Conservation (phyloP, 2,329 filamentous ascomycete species). For the Phyllosticta citriasiana region DNA sequence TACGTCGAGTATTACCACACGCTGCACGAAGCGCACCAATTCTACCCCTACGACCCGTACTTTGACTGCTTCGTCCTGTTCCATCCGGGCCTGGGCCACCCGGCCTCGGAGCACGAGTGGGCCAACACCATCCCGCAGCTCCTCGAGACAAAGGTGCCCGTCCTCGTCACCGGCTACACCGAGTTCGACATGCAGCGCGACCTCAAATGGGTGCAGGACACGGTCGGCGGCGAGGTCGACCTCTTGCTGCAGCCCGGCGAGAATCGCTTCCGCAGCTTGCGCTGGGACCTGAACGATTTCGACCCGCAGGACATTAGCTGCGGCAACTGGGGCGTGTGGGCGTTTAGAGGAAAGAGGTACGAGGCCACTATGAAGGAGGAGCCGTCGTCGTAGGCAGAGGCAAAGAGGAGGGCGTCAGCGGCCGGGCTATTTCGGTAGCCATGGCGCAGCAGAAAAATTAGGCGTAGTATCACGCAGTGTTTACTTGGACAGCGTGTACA, state of each 20-base stretch:
- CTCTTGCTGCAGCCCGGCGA: conserved; percentile 84
- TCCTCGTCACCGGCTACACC: conserved; percentile 92
- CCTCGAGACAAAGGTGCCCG: conserved; percentile 88
- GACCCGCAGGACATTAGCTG: conserved; percentile 91
- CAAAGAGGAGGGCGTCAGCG: not conserved
- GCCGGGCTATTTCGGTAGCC: not conserved
- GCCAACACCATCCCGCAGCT: conserved; percentile 78
- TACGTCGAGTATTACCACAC: conserved; percentile 98
- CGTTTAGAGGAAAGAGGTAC: conserved; percentile 94
- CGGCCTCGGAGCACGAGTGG: conserved; percentile 90
- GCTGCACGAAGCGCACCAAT: conserved; percentile 80
- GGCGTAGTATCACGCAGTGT: not conserved
- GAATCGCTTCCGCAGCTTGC: conserved; percentile 83
- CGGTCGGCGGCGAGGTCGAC: conserved; percentile 83
- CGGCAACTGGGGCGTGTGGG: conserved; percentile 96
- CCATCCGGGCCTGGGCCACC: conserved; percentile 92
- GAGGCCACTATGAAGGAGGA: conserved; percentile 51
- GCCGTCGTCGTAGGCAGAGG: not conserved
- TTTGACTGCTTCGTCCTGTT: conserved; percentile 97
- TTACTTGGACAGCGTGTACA: not conserved
- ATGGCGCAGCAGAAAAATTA: not conserved
- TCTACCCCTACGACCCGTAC: conserved; percentile 93
- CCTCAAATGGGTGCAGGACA: conserved; percentile 78
- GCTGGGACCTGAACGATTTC: conserved; percentile 94
- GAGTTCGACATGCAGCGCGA: conserved; percentile 91